A percentile compares a stretch with the other conserved stretches of the same genome.
Evolutionary conservation across 495 filamentous ascomycete species (phyloP).

Genomic region (Trichoderma virens): DNA sequence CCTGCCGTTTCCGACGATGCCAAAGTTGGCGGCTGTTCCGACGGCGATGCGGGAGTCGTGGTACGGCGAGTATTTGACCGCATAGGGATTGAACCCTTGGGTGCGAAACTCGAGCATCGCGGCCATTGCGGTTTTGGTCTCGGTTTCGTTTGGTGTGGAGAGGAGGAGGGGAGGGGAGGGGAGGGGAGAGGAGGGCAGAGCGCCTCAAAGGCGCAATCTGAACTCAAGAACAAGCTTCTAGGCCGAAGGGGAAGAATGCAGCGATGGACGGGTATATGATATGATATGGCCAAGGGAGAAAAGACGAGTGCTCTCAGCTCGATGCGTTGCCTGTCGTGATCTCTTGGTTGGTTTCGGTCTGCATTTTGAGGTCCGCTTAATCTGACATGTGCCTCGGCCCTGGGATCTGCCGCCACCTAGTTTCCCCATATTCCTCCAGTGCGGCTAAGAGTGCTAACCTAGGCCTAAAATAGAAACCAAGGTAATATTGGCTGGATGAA

Average conservation of each 20-base stretch:
- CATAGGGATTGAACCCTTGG: slow-evolving; percentile 86
- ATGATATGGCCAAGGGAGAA: too few relatives aligned
- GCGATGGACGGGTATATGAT: not conserved
- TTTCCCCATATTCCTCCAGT: not conserved
- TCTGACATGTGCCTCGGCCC: slow-evolving; percentile 8
- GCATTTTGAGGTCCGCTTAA: not conserved
- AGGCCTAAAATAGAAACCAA: too few relatives aligned
- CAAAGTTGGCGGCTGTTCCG: slow-evolving; percentile 81
- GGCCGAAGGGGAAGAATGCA: not conserved
- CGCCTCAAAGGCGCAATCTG: slow-evolving; percentile 1
- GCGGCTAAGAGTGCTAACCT: not conserved
- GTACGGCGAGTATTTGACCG: slow-evolving; percentile 96
- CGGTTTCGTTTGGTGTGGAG: not conserved
- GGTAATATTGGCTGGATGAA: too few relatives aligned
- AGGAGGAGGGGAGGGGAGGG: not conserved
- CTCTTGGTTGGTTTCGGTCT: not conserved
- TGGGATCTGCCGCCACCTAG: not conserved
- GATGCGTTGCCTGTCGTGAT: not conserved
- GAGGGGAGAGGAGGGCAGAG: not conserved
- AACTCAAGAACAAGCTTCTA: not conserved
- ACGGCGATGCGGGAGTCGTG: slow-evolving; percentile 91
- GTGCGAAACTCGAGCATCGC: slow-evolving; percentile 90
- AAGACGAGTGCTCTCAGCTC: not conserved
- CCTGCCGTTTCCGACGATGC: slow-evolving; percentile 91
- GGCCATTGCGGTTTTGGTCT: slow-evolving; percentile 24